Percentiles rank a stretch among this genome's conserved stretches.
Conservation (phyloP, 2,329 filamentous ascomycete species). For the Sporothrix humicola region DNA sequence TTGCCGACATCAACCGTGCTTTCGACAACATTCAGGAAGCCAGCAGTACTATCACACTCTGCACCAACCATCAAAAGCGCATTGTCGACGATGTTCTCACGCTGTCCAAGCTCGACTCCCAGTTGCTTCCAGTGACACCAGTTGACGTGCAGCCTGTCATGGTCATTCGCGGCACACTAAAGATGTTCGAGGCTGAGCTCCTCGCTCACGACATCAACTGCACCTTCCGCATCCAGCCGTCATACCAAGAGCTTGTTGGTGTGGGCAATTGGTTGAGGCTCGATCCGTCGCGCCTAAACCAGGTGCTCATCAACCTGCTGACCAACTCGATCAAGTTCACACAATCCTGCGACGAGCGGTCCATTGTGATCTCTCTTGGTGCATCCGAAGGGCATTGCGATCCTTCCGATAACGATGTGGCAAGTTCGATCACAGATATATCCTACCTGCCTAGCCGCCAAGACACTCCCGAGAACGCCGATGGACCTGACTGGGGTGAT, state of each 20-base stretch:
- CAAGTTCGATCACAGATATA: constrained; percentile 47
- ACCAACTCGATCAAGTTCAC: constrained; percentile 71
- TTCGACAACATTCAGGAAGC: constrained; percentile 69
- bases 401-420: constrained; percentile 20
- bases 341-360: constrained; percentile 62
- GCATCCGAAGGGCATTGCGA: constrained; percentile 54
- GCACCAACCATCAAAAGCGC: constrained; percentile 78
- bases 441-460: constrained; percentile 56
- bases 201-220: constrained; percentile 73
- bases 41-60: constrained; percentile 80
- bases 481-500: constrained; percentile 70
- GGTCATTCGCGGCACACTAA: constrained; percentile 69
- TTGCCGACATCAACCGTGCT: constrained; percentile 45
- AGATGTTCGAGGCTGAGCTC: constrained; percentile 80
- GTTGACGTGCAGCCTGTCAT: constrained; percentile 69
- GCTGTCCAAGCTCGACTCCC: constrained; percentile 76
- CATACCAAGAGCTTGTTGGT: constrained; percentile 63
- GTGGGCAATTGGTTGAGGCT: constrained; percentile 72
- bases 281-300: constrained; percentile 74
- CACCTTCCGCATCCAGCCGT: constrained; percentile 70
- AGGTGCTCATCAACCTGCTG: constrained; percentile 78
- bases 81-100: constrained; percentile 76
- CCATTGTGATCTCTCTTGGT: constrained; percentile 68
- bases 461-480: constrained; percentile 35
- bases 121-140: constrained; percentile 73